Evolutionary conservation across 2,329 filamentous ascomycete species (phyloP), one percentile per base, ranked within the genome.

Genomic region (Neurospora sp.): DNA sequence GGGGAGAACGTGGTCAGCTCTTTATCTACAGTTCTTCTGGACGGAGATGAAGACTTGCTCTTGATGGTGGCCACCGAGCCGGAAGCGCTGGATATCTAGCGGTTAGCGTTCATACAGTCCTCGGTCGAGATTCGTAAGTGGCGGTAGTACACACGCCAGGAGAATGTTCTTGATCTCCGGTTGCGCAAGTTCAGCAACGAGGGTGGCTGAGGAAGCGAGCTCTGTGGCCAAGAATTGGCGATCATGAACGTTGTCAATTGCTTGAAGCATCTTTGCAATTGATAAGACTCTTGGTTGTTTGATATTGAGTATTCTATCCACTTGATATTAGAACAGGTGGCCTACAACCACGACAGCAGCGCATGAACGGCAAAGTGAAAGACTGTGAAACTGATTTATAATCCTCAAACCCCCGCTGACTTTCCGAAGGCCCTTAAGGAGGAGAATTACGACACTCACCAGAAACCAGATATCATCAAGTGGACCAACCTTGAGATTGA

Each of bases 41-140:
- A 38, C 5, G 8, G 28, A 9, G 17, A 11, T n/a, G n/a, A n/a
- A 10, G 17, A 13, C 6, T 72, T 72, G 70, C 74, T 72, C 43
- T 76, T 76, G 72, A 76, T 76, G 69, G 75, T 75, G 66, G 75
- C 75, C 66, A 76, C 75, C 1, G 75, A 76, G 67, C 75, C 75
- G 3, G 75, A 76, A 8, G 75, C 75, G 3, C 74, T 76, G 62
- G n/a, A 19, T 11, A 9, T 2, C 8, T 62, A 4, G 15, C 11
- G 10, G 36, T 62, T 19, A 58, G 28, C 46, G 9, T 1, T 28
- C 9, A 33, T 70, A 70, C 13, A 38, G n/a, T 36, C 38, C 38
- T 9, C 19, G 38, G n/a, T 38, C 4, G 40, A 38, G 67, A 23
- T 10, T 19, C 7, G 15, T 7, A 7, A 5, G 36, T 17, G 33